Conservation (phyloP, 106 monocot species). For the Alisma plantagoaquatica region DNA sequence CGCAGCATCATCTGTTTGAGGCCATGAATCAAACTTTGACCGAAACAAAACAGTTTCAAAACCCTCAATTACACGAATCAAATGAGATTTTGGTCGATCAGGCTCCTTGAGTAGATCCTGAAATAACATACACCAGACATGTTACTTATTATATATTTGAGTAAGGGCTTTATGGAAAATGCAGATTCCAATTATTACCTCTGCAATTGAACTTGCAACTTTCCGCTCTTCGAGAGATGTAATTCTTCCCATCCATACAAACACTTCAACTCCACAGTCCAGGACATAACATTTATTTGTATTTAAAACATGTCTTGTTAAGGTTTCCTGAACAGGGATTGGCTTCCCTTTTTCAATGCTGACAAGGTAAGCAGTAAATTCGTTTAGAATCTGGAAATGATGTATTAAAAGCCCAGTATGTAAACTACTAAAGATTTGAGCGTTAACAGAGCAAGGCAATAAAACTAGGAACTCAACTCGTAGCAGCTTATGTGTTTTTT, state of each 20-base stretch:
- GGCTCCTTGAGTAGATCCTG: slow-evolving; percentile 41
- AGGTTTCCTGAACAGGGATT: slow-evolving; percentile 26
- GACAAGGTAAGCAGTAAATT: no score
- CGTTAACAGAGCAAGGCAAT: no score
- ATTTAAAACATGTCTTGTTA: slow-evolving; percentile 53
- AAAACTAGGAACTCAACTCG: no score
- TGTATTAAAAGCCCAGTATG: no score
- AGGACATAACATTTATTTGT: slow-evolving; percentile 76
- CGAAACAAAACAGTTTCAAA: slow-evolving; percentile 66
- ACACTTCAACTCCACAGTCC: slow-evolving; percentile 72
- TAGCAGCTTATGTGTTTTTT: no score
- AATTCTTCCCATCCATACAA: slow-evolving; percentile 83
- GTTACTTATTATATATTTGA: neutral
- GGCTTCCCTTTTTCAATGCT: slow-evolving; percentile 52
- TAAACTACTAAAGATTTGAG: no score
- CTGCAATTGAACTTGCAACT: slow-evolving; percentile 65
- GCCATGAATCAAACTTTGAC: slow-evolving; percentile 68
- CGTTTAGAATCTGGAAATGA: no score
- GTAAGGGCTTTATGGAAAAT: neutral
- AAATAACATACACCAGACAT: neutral
- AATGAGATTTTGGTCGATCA: slow-evolving; percentile 38
- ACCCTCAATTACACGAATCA: slow-evolving; percentile 66
- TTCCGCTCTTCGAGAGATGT: slow-evolving; percentile 75
- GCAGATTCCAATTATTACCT: slow-evolving; percentile 32
- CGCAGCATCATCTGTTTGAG: slow-evolving; percentile 28